Percentiles rank a stretch among this genome's conserved stretches.
Evolutionary conservation across 2,329 filamentous ascomycete genomes (phyloP).

Genomic region (Xylaria sp.): DNA sequence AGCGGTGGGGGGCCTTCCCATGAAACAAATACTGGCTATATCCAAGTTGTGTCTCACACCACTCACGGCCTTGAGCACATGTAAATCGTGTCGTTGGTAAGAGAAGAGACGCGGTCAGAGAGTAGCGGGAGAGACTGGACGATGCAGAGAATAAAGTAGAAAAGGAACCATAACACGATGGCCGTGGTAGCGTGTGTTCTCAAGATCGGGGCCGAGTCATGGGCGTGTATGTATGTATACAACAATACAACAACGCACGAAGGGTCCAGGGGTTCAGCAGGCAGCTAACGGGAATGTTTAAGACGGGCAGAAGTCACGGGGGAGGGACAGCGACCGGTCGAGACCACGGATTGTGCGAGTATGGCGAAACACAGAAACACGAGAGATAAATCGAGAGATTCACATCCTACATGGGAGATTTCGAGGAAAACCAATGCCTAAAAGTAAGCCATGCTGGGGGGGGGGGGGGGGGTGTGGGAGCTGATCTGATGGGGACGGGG

Average conservation of each 20-base stretch:
- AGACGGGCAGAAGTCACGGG: background rate
- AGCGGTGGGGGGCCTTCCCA: slow-evolving; percentile 2
- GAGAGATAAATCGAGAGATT: slow-evolving; percentile 2
- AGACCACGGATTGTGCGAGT: slow-evolving; percentile 8
- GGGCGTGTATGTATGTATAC: background rate
- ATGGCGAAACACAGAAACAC: background rate
- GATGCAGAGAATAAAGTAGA: background rate
- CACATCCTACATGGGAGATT: background rate
- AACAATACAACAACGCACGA: slow-evolving; percentile 3
- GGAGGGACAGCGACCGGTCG: slow-evolving; percentile 3
- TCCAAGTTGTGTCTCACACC: background rate
- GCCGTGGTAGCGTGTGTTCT: slow-evolving; percentile 2
- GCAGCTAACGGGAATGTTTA: slow-evolving; percentile 6
- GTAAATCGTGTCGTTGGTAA: background rate
- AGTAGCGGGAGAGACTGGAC: background rate
- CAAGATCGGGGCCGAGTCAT: slow-evolving; percentile 14
- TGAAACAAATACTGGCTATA: too few relatives aligned
- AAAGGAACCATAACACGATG: background rate
- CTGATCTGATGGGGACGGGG: too few relatives aligned
- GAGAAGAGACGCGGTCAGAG: background rate
- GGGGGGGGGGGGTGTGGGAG: background rate
- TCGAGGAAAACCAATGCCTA: background rate
- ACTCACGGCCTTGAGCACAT: background rate
- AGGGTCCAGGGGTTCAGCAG: background rate
- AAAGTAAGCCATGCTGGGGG: background rate